A percentile compares a stretch with the other conserved stretches of the same genome.
Conservation (phyloP, 345 rosid genomes). For the Lumnitzera racemosa region DNA sequence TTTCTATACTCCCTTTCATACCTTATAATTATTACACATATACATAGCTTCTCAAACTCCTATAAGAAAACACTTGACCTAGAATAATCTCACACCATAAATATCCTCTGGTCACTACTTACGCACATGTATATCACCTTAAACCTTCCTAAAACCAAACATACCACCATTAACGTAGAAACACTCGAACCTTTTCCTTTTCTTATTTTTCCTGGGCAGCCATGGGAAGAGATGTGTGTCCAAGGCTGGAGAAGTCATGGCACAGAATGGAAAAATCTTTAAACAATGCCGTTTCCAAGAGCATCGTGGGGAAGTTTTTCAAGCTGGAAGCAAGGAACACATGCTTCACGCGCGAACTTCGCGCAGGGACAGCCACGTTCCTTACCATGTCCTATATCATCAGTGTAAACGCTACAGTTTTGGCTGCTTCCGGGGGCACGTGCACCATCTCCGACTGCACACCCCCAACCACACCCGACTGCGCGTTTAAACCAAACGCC, state of each 20-base stretch:
- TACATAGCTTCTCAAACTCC: no score
- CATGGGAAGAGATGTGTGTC: not conserved
- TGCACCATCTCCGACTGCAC: constrained; percentile 67
- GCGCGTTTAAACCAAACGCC: constrained; percentile 43
- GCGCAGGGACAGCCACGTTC: constrained; percentile 89
- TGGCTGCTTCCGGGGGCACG: constrained; percentile 69
- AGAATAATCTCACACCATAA: no score
- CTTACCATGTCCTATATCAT: constrained; percentile 96
- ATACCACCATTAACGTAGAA: no score
- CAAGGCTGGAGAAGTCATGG: constrained; percentile 25
- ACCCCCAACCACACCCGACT: constrained; percentile 30
- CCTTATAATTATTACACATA: no score
- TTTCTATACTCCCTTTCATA: no score
- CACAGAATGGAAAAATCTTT: constrained; percentile 37
- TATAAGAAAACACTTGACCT: no score
- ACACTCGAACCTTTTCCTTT: no score
- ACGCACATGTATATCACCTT: no score
- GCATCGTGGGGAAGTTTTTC: constrained; percentile 53
- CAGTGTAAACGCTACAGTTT: constrained; percentile 76
- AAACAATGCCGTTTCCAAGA: constrained; percentile 55
- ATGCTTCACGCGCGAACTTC: constrained; percentile 61
- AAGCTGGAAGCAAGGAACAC: constrained; percentile 60
- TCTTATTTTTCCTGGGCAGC: not conserved
- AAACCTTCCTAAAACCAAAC: no score
- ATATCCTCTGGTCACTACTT: no score